Conservation (phyloP, 2,329 filamentous ascomycete genomes). For the Aspergillus bombycis region DNA sequence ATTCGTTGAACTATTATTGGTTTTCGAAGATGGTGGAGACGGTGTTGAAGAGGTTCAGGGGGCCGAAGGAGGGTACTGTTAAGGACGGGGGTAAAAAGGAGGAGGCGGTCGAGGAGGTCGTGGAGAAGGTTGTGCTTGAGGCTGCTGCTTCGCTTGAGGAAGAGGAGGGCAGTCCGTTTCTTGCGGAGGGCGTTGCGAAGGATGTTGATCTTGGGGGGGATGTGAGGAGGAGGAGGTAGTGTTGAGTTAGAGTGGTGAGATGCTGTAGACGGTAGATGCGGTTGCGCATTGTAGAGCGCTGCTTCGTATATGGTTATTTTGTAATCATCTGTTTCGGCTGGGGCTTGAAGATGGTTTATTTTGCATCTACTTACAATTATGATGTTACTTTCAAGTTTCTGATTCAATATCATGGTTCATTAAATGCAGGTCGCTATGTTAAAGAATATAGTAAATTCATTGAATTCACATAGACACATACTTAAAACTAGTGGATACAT, state of each 20-base stretch:
- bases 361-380: background rate
- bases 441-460: background rate
- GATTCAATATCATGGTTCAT: background rate
- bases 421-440: background rate
- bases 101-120: constrained; percentile 16
- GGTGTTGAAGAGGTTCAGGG: constrained; percentile 63
- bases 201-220: constrained; percentile 79
- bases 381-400: background rate
- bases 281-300: background rate
- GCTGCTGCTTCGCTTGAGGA: constrained; percentile 33
- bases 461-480: background rate
- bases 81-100: constrained; percentile 9
- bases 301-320: background rate
- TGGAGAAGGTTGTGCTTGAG: constrained; percentile 40
- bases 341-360: background rate
- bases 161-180: constrained; percentile 33
- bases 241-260: background rate
- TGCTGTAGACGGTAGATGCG: background rate
- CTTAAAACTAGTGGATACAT: background rate
- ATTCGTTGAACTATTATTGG: constrained; percentile 67
- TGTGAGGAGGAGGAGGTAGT: constrained; percentile 58
- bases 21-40: constrained; percentile 70
- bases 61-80: constrained; percentile 26
- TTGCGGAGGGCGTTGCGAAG: constrained; percentile 26
- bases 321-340: background rate